Base-by-base conservation (phyloP, 139 green algal species). In the Raphidocelis subcapitata region DNA sequence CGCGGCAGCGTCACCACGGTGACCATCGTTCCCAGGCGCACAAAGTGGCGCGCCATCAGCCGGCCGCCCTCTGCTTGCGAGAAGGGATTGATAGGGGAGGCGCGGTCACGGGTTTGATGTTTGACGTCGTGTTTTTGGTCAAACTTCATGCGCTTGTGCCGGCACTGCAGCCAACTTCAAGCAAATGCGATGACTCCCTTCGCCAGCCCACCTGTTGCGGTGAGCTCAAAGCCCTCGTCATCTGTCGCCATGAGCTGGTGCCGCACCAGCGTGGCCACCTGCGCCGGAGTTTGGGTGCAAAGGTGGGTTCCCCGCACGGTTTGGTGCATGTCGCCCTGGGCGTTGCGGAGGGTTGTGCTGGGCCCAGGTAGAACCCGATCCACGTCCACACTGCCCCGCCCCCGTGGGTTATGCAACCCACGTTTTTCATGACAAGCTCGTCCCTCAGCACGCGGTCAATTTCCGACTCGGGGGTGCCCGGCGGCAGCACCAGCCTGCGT, bases 21-120 rank as follows among this genome's bases (percentile, higher is more conserved):
- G 1, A 83, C 67, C 92, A 97, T 97, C 33, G 92, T 97, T 1
- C 52, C 46, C 29, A 96, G 77, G 28, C 77, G 79, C 23, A 97
- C 81, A 81, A 92, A 97, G 62, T 86, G 62, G 35, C 85, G 81
- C n/a, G 90, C 81, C 89, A 95, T 94, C 59, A 97, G 80, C 20
- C 74, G 62, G 21, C 92, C 91, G 3, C 85, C 65, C 61, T 82
- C 51, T 51, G 75, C 24, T 2, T 86, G 60, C 18, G 77, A n/a
- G n/a, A n/a, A n/a, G n/a, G n/a, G n/a, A n/a, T n/a, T n/a, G n/a
- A 33, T 20, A 91, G 36, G n/a, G n/a, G n/a, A n/a, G n/a, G n/a
- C n/a, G n/a, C n/a, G n/a, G n/a, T n/a, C n/a, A n/a, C n/a, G n/a
- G n/a, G n/a, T n/a, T n/a, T n/a, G n/a, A n/a, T n/a, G n/a, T n/a